Evolutionary conservation across 805 yeast genomes (phyloP), one percentile per base, ranked within the genome.

Genomic region (Starmerella vaccinii): DNA sequence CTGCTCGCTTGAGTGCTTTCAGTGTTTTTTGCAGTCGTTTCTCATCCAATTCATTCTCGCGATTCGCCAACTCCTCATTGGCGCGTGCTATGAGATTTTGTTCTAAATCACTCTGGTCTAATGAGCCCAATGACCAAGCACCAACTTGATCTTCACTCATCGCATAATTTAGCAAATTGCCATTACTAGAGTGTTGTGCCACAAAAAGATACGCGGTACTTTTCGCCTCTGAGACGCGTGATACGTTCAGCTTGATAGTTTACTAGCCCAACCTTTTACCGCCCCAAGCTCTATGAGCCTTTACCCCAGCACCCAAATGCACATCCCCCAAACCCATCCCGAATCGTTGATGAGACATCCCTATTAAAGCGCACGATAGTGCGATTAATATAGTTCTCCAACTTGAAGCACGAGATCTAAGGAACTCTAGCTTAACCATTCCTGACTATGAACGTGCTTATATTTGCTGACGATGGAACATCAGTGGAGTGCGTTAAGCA

Each of bases 401-500:
- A 26, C n/a, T n/a, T n/a, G n/a, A n/a, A n/a, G n/a, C n/a, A n/a
- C n/a, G n/a, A n/a, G n/a, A n/a, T n/a, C n/a, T n/a, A n/a, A n/a
- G n/a, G n/a, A n/a, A n/a, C n/a, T n/a, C n/a, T n/a, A n/a, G n/a
- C n/a, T n/a, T n/a, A n/a, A 16, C 35, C 35, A n/a, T 9, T 19
- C 40, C n/a, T 12, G 1, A 15, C 3, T 10, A 82, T 83, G 90
- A 84, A 83, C 65, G 86, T 84, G 15, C 68, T 83, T n/a, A 81
- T 83, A 3, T 83, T 84, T 57, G 68, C 79, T 4, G 82, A 82
- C 3, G 82, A 86, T 1, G 98, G 98, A 1, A 77, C 97, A 6
- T 84, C 97, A 0, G 74, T 82, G 1, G 94, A 87, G 47, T 81
- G 92, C 27, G 94, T 88, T 47, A 82, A 80, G 54, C 95, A 89